Evolutionary conservation across 495 filamentous ascomycete genomes (phyloP).

Genomic region (Clavariopsis aquatica): DNA sequence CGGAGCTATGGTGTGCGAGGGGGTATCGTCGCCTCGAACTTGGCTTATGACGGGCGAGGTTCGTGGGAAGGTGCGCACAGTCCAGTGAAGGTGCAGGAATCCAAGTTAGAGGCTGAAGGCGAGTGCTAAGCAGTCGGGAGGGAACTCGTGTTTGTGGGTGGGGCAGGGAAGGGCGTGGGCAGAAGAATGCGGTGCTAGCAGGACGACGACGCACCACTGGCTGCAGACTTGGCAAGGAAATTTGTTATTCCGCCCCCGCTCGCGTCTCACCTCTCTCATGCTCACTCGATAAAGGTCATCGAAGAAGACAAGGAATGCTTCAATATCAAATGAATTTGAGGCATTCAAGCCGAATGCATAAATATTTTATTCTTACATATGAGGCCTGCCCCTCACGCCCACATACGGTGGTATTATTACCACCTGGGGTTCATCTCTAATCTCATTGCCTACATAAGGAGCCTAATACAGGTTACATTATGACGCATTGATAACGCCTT

Average conservation of each 20-base stretch:
- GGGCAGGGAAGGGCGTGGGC: background rate
- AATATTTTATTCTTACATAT: too few relatives aligned
- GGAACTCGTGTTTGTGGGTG: background rate
- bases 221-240: background rate
- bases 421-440: too few relatives aligned
- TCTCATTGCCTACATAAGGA: too few relatives aligned
- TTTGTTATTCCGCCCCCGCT: background rate
- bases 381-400: too few relatives aligned
- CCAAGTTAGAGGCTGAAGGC: background rate
- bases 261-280: too few relatives aligned
- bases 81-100: background rate
- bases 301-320: background rate
- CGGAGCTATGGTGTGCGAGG: constrained; percentile 12
- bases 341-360: too few relatives aligned
- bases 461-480: too few relatives aligned
- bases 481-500: too few relatives aligned
- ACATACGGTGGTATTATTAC: too few relatives aligned
- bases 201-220: background rate
- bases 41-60: constrained; percentile 32
- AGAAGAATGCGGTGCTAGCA: background rate
- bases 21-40: constrained; percentile 27
- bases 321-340: too few relatives aligned
- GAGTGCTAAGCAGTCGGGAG: background rate
- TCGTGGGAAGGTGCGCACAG: background rate
- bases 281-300: too few relatives aligned